Conservation (phyloP, 148 eudicot species). For the Drosera capensis region DNA sequence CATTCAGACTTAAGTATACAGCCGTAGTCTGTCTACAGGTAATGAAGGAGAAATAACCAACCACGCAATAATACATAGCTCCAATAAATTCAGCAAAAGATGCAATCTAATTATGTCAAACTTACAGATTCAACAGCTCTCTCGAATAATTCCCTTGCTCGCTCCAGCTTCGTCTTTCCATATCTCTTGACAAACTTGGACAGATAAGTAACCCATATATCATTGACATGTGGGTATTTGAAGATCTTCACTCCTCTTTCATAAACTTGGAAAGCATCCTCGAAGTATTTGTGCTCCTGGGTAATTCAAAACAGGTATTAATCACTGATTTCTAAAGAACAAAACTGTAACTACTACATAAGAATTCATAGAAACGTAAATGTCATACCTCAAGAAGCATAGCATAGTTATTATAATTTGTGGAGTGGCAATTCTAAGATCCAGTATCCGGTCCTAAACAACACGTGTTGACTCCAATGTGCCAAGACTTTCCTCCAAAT, state of each 20-base stretch:
- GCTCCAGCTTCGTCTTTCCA: slow-evolving; percentile 70
- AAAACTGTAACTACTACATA: neutral
- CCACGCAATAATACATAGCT: no score
- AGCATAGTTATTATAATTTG: slow-evolving; percentile 85
- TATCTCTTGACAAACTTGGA: slow-evolving; percentile 86
- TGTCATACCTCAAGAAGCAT: slow-evolving; percentile 62
- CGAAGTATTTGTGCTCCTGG: slow-evolving; percentile 86
- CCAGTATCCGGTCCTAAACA: slow-evolving; percentile 86
- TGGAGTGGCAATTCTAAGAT: slow-evolving; percentile 87
- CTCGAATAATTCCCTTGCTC: slow-evolving; percentile 85
- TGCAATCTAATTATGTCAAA: no score
- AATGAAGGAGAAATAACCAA: no score
- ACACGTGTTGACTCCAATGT: slow-evolving; percentile 77
- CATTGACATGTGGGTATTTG: slow-evolving; percentile 91
- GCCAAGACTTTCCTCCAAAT: slow-evolving; percentile 92
- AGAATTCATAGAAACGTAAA: neutral
- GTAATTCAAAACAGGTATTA: slow-evolving; percentile 8
- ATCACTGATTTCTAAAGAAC: neutral
- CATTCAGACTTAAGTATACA: no score
- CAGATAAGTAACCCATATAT: slow-evolving; percentile 86
- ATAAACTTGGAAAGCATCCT: slow-evolving; percentile 93
- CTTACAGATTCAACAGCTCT: slow-evolving; percentile 85
- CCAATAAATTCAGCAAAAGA: no score
- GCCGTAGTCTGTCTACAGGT: no score
- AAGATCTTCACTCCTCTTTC: slow-evolving; percentile 96